Base-by-base conservation (phyloP, 164 flowering plant genomes). In the Stephania cephalantha region DNA sequence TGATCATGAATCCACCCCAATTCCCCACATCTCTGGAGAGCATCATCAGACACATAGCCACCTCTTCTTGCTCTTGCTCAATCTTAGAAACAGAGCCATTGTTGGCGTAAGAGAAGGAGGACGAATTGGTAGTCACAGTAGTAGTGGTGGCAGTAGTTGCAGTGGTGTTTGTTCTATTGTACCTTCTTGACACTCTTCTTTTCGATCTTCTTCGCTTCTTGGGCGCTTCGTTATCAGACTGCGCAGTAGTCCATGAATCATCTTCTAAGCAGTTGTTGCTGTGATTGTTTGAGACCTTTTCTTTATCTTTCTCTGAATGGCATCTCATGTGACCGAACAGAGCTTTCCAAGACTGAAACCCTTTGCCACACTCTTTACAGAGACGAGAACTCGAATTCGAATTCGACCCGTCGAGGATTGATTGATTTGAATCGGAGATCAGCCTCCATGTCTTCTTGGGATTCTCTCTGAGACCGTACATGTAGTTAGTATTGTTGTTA, bases 251-350 rank as follows among this genome's bases (percentile, higher is more conserved):
- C 83, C 81, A 84, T 30, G 82, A 78, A 68, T 79, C 83, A 55
- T 87, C 87, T 22, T 82, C 82, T 52, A 71, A 69, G 71, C 46
- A 70, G 64, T 25, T 25, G 25, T 25, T 25, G 25, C 18, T 58
- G 7, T 10, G 18, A 50, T 10, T 11, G 53, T 71, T 68, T 2
- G 71, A 75, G 9, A 29, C 42, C 76, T 74, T 84, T 2, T 75
- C 86, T 25, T 25, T 25, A 25, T 25, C 25, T 30, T 78, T 86
- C 67, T 85, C 90, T 2, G 97, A 85, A 69, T 95, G 97, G 78
- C 86, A 86, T 77, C 87, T 87, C 98, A 94, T 90, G 76, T 94
- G 97, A 68, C 95, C 95, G 80, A 91, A 88, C 17, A 91, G 81
- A 77, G 98, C 94, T 80, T 90, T 92, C 80, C 82, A 53, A 1